phyloP scores from a whole-genome alignment of 2,329 filamentous ascomycete genomes.

The Aspergillus neoniger region DNA sequence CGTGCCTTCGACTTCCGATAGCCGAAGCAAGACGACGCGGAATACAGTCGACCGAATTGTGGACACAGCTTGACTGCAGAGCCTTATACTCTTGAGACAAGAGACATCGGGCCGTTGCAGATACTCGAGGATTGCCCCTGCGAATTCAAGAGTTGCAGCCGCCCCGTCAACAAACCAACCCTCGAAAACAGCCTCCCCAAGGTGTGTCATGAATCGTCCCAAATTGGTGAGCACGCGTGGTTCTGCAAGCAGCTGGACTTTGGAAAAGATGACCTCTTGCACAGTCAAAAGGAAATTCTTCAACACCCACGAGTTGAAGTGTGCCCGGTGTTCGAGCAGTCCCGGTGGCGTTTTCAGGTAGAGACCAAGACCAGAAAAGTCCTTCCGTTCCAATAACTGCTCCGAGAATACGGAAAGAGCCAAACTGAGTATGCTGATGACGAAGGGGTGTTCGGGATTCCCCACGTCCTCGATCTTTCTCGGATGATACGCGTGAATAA shows the following conservation, averaged over 20 bases:
- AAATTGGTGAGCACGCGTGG: constrained; percentile 85
- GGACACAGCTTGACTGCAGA: constrained; percentile 81
- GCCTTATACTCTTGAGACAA: constrained; percentile 79
- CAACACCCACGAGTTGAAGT: constrained; percentile 89
- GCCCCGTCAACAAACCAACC: constrained; percentile 94
- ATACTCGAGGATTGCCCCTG: constrained; percentile 82
- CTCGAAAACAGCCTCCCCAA: constrained; percentile 89
- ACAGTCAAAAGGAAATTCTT: constrained; percentile 72
- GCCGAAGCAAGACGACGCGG: constrained; percentile 72
- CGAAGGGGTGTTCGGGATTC: constrained; percentile 65
- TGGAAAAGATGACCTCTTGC: constrained; percentile 67
- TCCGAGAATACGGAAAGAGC: constrained; percentile 80
- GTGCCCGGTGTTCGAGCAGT: constrained; percentile 91
- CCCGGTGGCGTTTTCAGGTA: constrained; percentile 88
- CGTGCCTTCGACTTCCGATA: constrained; percentile 78
- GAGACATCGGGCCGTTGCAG: constrained; percentile 82
- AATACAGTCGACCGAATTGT: constrained; percentile 77
- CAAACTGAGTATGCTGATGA: constrained; percentile 76
- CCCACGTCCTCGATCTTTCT: constrained; percentile 52
- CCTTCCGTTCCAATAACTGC: constrained; percentile 80
- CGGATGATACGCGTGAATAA: constrained; percentile 66
- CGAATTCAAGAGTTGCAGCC: constrained; percentile 79
- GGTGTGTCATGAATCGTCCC: constrained; percentile 74
- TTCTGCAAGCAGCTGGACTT: constrained; percentile 73
- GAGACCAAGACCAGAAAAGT: constrained; percentile 84